Evolutionary conservation across 192 early-diverging fungal genomes (phyloP), one percentile per base, ranked within the genome.

Genomic region (Entomortierella parvispora): DNA sequence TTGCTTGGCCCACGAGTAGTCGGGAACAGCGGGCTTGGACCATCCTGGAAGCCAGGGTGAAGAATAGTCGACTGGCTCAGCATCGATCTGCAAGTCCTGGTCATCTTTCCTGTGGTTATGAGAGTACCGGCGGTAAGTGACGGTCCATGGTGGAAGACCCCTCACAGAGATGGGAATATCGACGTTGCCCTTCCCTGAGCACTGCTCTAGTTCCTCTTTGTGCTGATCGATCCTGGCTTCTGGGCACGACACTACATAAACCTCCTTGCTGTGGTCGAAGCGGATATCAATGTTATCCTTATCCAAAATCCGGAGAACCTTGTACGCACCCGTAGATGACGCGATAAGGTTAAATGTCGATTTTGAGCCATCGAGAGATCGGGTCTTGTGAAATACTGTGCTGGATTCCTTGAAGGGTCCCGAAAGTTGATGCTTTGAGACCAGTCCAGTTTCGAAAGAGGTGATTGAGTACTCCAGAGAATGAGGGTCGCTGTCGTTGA

Each of bases 151-250:
- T 5, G 71, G 71, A 23, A 75, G 44, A 23, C 71, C 71, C 42
- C 62, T 62, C 0, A 66, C 71, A 20, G 53, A 49, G 23, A 75
- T 66, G 2, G 71, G 71, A 10, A 75, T 46, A 10, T 75, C 71
- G 22, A 75, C 63, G 34, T 66, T 56, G 17, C 71, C 71, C 50
- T 75, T 75, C 48, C 71, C 71, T 28, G 58, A n/a, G 48, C 71
- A 75, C 17, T 29, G 64, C 7, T 75, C 63, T 42, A 75, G 34
- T 28, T 48, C 55, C 18, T 65, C 44, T 29, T 66, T 65, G 51
- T 75, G 44, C 8, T 66, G 57, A 31, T 75, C 71, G 3, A 75
- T 66, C 10, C 50, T 54, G 3, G 71, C 71, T 1, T 75, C 71
- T 22, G 71, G 71, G 26, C 71, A 75, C 9, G 57, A 46, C 2